Evolutionary conservation across 768 basidiomycete genomes (phyloP), one percentile per base, ranked within the genome.

Genomic region (Mrakia gelida): DNA sequence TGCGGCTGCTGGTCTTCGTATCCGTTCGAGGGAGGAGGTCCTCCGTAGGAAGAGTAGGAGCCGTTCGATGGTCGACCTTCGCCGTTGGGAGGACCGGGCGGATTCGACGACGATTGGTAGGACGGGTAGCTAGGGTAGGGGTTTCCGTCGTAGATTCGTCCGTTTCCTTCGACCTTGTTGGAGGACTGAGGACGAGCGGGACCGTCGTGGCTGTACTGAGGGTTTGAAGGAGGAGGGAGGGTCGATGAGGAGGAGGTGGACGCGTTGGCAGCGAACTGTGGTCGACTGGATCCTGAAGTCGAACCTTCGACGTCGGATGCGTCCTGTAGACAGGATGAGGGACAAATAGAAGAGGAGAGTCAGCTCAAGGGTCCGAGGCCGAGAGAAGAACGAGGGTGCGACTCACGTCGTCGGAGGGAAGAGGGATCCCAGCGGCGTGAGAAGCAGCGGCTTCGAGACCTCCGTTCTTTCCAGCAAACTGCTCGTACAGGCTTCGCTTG

Each of bases 401-500:
- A 52, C 65, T 63, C 75, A 75, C 65, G 18, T 71, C 28, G 30
- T 68, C 16, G n/a, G 67, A 45, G 9, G 18, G 32, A 41, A 49
- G 30, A 61, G 32, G 18, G 23, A 77, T 23, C 34, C 45, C 43
- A 41, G 26, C 34, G 3, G 30, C 34, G 26, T 54, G 28, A 11
- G n/a, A 38, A n/a, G 32, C 75, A 38, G 34, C 61, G 21, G 49
- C 61, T 38, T 63, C 75, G 30, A 75, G 65, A 15, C n/a, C 28
- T 26, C 61, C 74, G 41, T 75, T 59, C 49, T 43, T 80, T 59
- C 54, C 85, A 59, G 87, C 90, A 85, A 95, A 95, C 82, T 97
- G 94, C 81, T 97, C 94, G 83, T 91, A 96, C 30, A 97, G 87
- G 79, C 90, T 91, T 80, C 91, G 88, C 81, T 91, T 92, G 18